Base-by-base conservation (phyloP, 1,284 basidiomycete genomes). In the Sanghuangporus sanghuang region DNA sequence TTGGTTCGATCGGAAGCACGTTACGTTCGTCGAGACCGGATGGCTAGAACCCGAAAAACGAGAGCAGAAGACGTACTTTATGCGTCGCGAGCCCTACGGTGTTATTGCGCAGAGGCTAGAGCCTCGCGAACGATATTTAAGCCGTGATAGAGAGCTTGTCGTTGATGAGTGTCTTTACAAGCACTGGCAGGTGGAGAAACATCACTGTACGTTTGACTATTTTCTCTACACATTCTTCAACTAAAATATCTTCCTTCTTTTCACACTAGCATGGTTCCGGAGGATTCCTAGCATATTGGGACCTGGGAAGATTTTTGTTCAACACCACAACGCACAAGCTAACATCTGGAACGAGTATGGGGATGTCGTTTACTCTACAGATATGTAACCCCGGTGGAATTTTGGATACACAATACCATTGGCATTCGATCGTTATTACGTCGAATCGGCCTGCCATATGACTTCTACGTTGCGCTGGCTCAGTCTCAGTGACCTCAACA, bases 171-270 rank as follows among this genome's bases (percentile, higher is more conserved):
- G 54, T 44, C 48, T 66, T 16, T 66, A 66, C 36, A 66, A 66
- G 35, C 65, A 66, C 38, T 66, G 61, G 61, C 65, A 66, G 48
- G 53, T 27, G 9, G 65, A 66, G 59, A 66, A 66, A 53, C 65
- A 57, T 52, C 14, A 56, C 16, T 12, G 65, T 63, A 53, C 14
- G 58, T 49, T 18, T 27, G 35, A 7, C 35, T 36, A 16, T 54
- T 35, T 11, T 27, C n/a, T 55, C 38, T 66, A 27, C 1, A 18
- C 23, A 11, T 7, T 3, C 21, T n/a, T 6, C 44, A 14, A 12
- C 8, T 55, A 16, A n/a, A 36, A 14, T 42, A 9, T 44, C 14
- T 53, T n/a, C 44, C 55, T 53, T 40, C 12, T 42, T 35, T 14
- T 50, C 8, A 12, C 57, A 66, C 4, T 32, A 32, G 65, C 32